A percentile compares a stretch with the other conserved stretches of the same genome.
Conservation (phyloP, 345 rosid genomes). For the Arabis alpina region DNA sequence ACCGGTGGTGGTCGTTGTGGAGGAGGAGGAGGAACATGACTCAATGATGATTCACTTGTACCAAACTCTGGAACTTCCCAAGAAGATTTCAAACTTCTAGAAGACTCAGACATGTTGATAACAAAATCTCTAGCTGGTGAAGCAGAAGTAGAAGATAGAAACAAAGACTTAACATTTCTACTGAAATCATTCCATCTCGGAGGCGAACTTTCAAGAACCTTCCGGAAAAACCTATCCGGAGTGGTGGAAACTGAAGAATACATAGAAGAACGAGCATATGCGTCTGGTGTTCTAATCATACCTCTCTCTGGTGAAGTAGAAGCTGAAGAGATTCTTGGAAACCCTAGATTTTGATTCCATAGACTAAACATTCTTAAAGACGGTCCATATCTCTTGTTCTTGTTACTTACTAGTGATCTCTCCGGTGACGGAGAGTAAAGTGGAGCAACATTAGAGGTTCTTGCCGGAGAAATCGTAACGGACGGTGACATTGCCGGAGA, state of each 20-base stretch:
- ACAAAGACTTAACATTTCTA: constrained; percentile 45
- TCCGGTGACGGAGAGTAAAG: constrained; percentile 44
- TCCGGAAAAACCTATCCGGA: constrained; percentile 44
- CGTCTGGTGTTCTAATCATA: constrained; percentile 30
- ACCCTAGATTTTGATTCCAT: constrained; percentile 39
- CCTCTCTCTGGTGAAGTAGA: constrained; percentile 66
- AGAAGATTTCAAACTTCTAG: constrained; percentile 33
- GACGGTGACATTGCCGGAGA: constrained; percentile 81
- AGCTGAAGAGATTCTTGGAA: constrained; percentile 48
- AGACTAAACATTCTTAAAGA: constrained; percentile 46
- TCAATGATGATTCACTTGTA: constrained; percentile 28
- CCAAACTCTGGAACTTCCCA: constrained; percentile 40
- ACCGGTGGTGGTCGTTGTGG: constrained; percentile 46
- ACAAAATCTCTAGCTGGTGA: constrained; percentile 43
- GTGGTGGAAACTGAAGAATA: constrained; percentile 49
- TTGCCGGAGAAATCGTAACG: constrained; percentile 67
- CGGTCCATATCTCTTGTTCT: constrained; percentile 33
- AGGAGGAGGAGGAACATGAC: constrained; percentile 38
- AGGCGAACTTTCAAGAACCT: constrained; percentile 35
- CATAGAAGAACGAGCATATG: constrained; percentile 44
- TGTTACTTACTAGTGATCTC: constrained; percentile 28
- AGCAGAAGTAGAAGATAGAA: constrained; percentile 44
- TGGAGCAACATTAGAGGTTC: constrained; percentile 47
- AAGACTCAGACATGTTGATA: constrained; percentile 46
- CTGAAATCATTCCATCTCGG: constrained; percentile 42